Percentiles rank a stretch among this genome's conserved stretches.
Conservation (phyloP, 345 rosid genomes). For the Linum tenue region DNA sequence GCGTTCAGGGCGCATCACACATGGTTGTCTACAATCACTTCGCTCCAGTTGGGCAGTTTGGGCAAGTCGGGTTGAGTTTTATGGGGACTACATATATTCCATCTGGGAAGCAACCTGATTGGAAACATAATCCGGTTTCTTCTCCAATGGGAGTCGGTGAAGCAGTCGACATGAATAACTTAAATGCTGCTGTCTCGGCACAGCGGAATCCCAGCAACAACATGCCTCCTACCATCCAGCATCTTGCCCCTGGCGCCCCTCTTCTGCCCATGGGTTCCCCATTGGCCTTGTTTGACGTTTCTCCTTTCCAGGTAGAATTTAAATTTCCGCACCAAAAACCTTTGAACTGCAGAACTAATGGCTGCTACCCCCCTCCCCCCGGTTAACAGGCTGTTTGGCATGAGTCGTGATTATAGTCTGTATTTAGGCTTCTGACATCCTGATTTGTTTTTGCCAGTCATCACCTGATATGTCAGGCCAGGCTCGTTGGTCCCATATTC, state of each 20-base stretch:
- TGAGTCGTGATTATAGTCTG: background rate
- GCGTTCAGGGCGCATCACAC: conserved; percentile 88
- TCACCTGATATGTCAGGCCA: conserved; percentile 62
- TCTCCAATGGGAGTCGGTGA: conserved; percentile 51
- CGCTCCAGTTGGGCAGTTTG: conserved; percentile 96
- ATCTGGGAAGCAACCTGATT: conserved; percentile 86
- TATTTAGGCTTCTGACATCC: conserved; percentile 2
- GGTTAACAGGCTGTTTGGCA: background rate
- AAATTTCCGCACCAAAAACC: background rate
- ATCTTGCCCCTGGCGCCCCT: conserved; percentile 69
- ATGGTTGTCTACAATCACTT: conserved; percentile 97
- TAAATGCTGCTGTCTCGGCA: conserved; percentile 38
- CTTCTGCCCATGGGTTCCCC: conserved; percentile 71
- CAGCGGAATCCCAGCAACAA: conserved; percentile 50
- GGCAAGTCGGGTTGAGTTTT: conserved; percentile 88
- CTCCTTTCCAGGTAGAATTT: conserved; percentile 81
- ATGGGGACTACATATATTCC: conserved; percentile 91
- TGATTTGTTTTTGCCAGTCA: conserved; percentile 37
- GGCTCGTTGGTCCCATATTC: conserved; percentile 77
- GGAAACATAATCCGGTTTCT: conserved; percentile 73
- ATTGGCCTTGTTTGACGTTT: conserved; percentile 80
- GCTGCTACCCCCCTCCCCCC: background rate
- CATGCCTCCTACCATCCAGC: conserved; percentile 61
- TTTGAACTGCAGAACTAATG: background rate
- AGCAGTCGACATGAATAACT: conserved; percentile 43